A percentile compares a stretch with the other conserved stretches of the same genome.
These are phyloP conservation scores for Colletotrichum salicis DNA, from an alignment of 2,329 filamentous ascomycete species.

Conservation along the genomic window DNA sequence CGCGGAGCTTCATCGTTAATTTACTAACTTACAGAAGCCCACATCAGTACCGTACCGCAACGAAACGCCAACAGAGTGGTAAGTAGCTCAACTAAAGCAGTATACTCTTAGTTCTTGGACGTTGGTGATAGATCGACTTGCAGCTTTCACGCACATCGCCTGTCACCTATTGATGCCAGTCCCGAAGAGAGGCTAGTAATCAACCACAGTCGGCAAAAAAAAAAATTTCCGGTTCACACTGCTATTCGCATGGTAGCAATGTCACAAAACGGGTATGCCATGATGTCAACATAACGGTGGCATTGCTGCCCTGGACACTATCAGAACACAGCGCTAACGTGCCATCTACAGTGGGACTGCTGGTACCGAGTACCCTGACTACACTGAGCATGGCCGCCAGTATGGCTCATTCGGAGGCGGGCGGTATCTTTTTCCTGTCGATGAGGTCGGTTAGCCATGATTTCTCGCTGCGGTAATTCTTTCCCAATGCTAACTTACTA, in stretches of 20 bases:
- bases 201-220: neutral
- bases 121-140: neutral
- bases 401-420: conserved; percentile 76
- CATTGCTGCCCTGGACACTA: neutral
- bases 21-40: neutral
- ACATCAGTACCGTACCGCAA: neutral
- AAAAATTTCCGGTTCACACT: neutral
- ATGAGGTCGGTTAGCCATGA: conserved; percentile 66
- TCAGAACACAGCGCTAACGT: neutral
- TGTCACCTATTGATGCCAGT: neutral
- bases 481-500: neutral
- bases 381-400: conserved; percentile 72
- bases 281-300: neutral
- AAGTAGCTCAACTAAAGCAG: neutral
- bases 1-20: neutral
- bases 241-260: conserved; percentile 41
- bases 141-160: neutral
- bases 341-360: conserved; percentile 19
- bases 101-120: neutral
- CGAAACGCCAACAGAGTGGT: neutral
- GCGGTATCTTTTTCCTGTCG: conserved; percentile 81
- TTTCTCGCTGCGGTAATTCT: neutral
- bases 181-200: neutral
- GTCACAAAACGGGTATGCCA: conserved; percentile 45
- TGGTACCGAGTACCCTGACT: conserved; percentile 44